Percentiles rank a stretch among this genome's conserved stretches.
These are phyloP conservation scores for Hyparrhenia diplandra DNA, from an alignment of 176 grass and related monocot genomes.

Conservation along the genomic window DNA sequence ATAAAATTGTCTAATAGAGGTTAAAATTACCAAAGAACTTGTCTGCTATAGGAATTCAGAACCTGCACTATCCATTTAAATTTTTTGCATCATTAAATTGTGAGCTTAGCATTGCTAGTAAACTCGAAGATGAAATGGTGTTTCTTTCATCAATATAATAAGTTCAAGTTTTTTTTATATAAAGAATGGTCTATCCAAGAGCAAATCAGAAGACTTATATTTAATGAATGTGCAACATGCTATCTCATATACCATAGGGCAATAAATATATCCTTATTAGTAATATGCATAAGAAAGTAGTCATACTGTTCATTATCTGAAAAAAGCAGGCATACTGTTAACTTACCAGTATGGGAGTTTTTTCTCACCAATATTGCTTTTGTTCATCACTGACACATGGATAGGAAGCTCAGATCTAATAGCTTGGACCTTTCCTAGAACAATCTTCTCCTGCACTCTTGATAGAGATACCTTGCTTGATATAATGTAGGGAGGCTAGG, in stretches of 20 bases:
- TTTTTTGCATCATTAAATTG: background rate
- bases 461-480: background rate
- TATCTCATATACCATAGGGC: too few species aligned
- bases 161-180: background rate
- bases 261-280: background rate
- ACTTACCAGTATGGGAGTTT: background rate
- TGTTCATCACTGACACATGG: background rate
- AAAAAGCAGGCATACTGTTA: background rate
- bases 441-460: background rate
- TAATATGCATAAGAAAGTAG: background rate
- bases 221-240: background rate
- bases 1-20: background rate
- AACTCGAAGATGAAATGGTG: too few species aligned
- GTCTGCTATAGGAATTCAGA: background rate
- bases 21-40: background rate
- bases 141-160: background rate
- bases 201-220: background rate
- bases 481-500: background rate
- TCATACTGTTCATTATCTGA: too few species aligned
- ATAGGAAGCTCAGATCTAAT: background rate
- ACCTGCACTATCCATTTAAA: background rate
- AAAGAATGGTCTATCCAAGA: too few species aligned
- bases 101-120: too few species aligned
- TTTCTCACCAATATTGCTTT: background rate
- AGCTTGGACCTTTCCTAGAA: background rate